Conservation (phyloP, 768 basidiomycete species). For the Leucocoprinus leucothites region DNA sequence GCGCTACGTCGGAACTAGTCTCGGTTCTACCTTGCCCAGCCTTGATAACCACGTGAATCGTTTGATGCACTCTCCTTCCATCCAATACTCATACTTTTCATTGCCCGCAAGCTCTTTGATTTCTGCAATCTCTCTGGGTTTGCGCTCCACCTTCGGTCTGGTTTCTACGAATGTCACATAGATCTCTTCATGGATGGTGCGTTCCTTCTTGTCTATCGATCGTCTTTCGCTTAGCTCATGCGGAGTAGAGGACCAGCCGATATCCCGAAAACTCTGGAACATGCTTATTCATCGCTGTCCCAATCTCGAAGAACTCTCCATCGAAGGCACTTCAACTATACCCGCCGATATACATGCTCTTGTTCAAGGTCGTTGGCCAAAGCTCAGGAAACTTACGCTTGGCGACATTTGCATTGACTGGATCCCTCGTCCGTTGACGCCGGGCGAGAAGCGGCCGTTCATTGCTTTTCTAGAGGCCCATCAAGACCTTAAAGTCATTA, state of each 20-base stretch:
- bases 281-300: slow-evolving; percentile 69
- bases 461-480: slow-evolving; percentile 69
- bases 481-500: slow-evolving; percentile 44
- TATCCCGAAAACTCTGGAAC: slow-evolving; percentile 57
- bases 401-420: slow-evolving; percentile 68
- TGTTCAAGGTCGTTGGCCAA: slow-evolving; percentile 64
- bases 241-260: slow-evolving; percentile 45
- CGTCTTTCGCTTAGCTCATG: not conserved
- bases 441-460: slow-evolving; percentile 54
- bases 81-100: slow-evolving; percentile 1
- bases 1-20: slow-evolving; percentile 55
- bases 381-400: slow-evolving; percentile 53
- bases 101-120: slow-evolving; percentile 54
- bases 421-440: slow-evolving; percentile 32
- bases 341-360: slow-evolving; percentile 56
- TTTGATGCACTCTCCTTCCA: slow-evolving; percentile 2
- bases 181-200: slow-evolving; percentile 57
- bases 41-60: slow-evolving; percentile 60
- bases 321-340: slow-evolving; percentile 51
- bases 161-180: slow-evolving; percentile 61
- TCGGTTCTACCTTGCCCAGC: slow-evolving; percentile 58
- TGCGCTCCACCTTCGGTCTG: slow-evolving; percentile 52
- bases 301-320: slow-evolving; percentile 59
- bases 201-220: slow-evolving; percentile 14
- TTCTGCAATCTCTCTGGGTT: slow-evolving; percentile 65